Percentiles rank a stretch among this genome's conserved stretches.
Evolutionary conservation across 257 asterid species (phyloP).

Genomic region (Solanum pimpinellifolium): DNA sequence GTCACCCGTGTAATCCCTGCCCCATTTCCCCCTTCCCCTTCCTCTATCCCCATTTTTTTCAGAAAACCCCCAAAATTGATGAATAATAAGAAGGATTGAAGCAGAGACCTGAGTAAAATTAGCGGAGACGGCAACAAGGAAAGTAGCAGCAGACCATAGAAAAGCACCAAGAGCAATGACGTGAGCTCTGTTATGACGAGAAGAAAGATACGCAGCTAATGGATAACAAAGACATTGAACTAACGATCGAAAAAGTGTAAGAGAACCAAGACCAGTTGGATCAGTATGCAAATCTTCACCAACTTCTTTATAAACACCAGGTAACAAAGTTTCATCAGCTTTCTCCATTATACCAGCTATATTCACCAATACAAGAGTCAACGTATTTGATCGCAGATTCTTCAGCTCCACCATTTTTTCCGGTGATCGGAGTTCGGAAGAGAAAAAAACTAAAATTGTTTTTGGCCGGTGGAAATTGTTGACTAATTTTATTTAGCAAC

Average conservation of each 20-base stretch:
- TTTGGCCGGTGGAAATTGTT: neutral
- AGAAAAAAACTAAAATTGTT: neutral
- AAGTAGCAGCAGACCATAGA: constrained; percentile 89
- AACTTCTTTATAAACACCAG: constrained; percentile 70
- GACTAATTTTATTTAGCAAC: neutral
- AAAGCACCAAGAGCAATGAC: constrained; percentile 25
- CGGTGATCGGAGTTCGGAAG: neutral
- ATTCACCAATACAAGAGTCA: constrained; percentile 56
- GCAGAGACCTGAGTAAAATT: constrained; percentile 47
- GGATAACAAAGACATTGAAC: neutral
- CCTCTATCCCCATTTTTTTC: too few species aligned
- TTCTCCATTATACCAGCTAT: constrained; percentile 85
- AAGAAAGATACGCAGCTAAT: neutral
- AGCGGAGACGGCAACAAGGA: constrained; percentile 35
- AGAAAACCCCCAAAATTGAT: too few species aligned
- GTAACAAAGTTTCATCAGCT: constrained; percentile 77
- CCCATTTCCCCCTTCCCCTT: neutral
- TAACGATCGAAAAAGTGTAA: neutral
- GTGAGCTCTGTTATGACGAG: neutral
- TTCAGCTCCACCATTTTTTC: neutral
- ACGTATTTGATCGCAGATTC: constrained; percentile 17
- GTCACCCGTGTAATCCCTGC: too few species aligned
- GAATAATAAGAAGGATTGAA: neutral
- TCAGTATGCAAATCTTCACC: neutral
- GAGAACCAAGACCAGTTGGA: neutral